These are phyloP conservation scores for Hypoxylon sp. DNA, from an alignment of 2,329 filamentous ascomycete species.

Conservation along the genomic window DNA sequence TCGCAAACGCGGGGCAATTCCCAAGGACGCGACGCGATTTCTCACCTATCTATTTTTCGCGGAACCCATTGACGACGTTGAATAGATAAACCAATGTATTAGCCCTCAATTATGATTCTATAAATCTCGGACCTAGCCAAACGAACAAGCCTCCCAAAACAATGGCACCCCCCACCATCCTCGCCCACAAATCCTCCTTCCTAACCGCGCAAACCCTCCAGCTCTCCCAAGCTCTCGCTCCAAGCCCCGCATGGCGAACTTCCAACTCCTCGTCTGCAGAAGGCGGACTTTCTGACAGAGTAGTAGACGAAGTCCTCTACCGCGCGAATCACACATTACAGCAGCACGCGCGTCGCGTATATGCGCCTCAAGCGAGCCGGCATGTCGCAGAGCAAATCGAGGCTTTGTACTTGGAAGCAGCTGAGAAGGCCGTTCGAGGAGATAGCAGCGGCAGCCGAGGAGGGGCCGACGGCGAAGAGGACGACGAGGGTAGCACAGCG, in stretches of 20 bases:
- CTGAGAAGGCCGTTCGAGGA: conserved; percentile 53
- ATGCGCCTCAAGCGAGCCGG: conserved; percentile 76
- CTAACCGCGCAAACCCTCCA: conserved; percentile 73
- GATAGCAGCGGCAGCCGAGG: conserved; percentile 58
- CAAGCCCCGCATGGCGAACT: conserved; percentile 68
- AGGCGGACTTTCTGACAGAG: conserved; percentile 61
- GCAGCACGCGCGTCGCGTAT: conserved; percentile 76
- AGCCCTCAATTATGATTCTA: not conserved
- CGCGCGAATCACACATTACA: conserved; percentile 73
- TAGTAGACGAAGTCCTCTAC: conserved; percentile 70
- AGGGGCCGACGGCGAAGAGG: conserved; percentile 49
- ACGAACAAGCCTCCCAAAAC: conserved; percentile 34
- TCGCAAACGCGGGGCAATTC: conserved; percentile 22
- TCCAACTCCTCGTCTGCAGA: conserved; percentile 61
- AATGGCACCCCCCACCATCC: conserved; percentile 67
- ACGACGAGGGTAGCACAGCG: conserved; percentile 58
- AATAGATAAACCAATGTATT: not conserved
- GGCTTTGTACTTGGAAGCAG: conserved; percentile 70
- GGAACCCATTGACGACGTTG: not conserved
- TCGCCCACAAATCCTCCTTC: conserved; percentile 75
- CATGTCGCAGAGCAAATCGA: conserved; percentile 82
- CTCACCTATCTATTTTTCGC: conserved; percentile 40
- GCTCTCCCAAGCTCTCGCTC: conserved; percentile 71
- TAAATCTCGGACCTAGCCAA: not conserved
- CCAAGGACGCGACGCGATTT: conserved; percentile 32